Evolutionary conservation across 768 basidiomycete genomes (phyloP), one percentile per base, ranked within the genome.

Genomic region (Favolaschia claudopus): DNA sequence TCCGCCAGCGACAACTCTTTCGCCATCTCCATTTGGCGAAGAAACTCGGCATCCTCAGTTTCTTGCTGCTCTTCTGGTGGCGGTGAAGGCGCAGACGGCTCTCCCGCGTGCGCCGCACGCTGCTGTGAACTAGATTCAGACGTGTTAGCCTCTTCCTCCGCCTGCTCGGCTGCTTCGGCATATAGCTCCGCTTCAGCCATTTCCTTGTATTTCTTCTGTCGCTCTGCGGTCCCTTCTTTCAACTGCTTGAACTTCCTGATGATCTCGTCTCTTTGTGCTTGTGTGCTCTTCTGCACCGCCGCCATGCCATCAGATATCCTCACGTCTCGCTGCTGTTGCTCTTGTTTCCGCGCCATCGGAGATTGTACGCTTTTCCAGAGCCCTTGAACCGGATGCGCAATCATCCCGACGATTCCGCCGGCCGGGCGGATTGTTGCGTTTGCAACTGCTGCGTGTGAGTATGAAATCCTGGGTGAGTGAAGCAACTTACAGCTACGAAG

Each of bases 301-400:
- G 75, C 73, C 7, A 70, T 43, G 5, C 82, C 82, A 52, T 83
- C 77, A 7, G 70, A 68, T 14, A 79, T 71, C 25, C 79, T 72
- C 13, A 75, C 77, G n/a, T 63, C 46, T 8, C 76, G 75, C 20
- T 74, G 74, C 13, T 71, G 68, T 9, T 73, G 66, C 29, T 78
- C 74, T 49, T 71, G 72, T 34, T 70, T 70, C 46, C 68, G 55
- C 1, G 71, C 73, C 48, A 68, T 60, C 2, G 66, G 55, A n/a
- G 72, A 67, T 45, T 75, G 74, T 12, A 71, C 60, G 36, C 72
- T 72, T 49, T 77, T 77, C 76, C 74, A 79, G 20, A 74, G 70
- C 12, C 79, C 79, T 17, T 69, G 60, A 27, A 74, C 53, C 7
- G 75, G 72, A 52, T 79, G 65, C n/a, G 75, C 69, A 14, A 79